phyloP scores from a whole-genome alignment of 108 stramenopile genomes.

The Pseudonitzschia multiseries region DNA sequence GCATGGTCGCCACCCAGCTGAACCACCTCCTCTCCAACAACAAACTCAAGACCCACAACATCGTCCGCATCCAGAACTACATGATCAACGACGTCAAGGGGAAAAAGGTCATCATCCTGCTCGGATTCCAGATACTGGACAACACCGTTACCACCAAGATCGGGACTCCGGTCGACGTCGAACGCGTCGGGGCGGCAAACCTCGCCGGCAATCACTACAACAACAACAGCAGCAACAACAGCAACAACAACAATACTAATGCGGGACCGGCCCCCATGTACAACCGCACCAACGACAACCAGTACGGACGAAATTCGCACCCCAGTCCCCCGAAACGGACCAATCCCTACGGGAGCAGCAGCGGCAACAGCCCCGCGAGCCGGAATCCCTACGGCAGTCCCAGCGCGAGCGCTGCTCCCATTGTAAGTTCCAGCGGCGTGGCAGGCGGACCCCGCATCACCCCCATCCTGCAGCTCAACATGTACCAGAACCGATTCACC shows the following conservation, averaged over 20 bases:
- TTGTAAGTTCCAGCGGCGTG: constrained; percentile 24
- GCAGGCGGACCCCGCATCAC: constrained; percentile 61
- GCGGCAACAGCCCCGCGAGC: constrained; percentile 19
- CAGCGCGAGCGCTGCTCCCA: constrained; percentile 40
- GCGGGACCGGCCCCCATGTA: constrained; percentile 41
- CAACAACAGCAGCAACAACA: constrained; percentile 23
- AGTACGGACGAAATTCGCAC: neutral
- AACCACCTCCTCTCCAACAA: constrained; percentile 60
- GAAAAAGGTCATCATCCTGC: constrained; percentile 75
- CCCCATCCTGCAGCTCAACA: constrained; percentile 89
- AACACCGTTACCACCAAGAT: constrained; percentile 43
- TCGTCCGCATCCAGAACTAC: constrained; percentile 68
- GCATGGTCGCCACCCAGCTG: constrained; percentile 92
- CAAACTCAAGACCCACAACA: constrained; percentile 40
- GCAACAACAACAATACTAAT: neutral
- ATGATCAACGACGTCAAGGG: constrained; percentile 77
- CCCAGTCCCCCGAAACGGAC: neutral
- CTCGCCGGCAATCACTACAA: constrained; percentile 8
- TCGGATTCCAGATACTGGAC: constrained; percentile 46
- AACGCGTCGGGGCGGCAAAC: constrained; percentile 35
- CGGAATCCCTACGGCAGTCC: constrained; percentile 52
- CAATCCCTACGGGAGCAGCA: constrained; percentile 25
- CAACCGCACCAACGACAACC: constrained; percentile 48
- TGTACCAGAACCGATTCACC: constrained; percentile 93
- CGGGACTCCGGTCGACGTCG: constrained; percentile 65